Evolutionary conservation across 768 basidiomycete genomes (phyloP), one percentile per base, ranked within the genome.

Genomic region (Tulasnella calospora): DNA sequence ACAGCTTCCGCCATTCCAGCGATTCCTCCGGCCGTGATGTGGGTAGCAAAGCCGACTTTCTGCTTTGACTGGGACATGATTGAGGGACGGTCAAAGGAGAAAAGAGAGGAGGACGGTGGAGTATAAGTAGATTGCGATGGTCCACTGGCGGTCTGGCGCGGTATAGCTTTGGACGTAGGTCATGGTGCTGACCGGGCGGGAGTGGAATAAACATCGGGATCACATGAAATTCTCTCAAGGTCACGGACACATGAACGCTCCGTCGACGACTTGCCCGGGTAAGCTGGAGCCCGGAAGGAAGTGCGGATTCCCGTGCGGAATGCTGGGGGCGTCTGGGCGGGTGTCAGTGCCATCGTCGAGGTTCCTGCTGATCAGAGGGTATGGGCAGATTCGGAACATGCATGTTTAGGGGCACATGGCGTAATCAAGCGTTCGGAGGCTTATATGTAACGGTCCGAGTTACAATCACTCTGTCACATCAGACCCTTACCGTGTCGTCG

Each of bases 1-100:
- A 95, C 91, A 77, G 97, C 96, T 86, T 98, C 96, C 84, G 95
- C 94, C 71, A 92, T 92, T 69, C 97, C 97, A 35, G 96, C 97
- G 33, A 93, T 90, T 27, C 98, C 98, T 79, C 98, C 98, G 51
- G 97, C 98, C 38, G 92, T 92, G 83, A 98, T 90, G 84, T 99
- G 96, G 57, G 90, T 94, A 23, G 93, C 93, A 81, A 95, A 94
- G 44, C 92, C 91, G 13, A 94, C 91, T 27, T 92, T 71, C 27
- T 55, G 55, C 69, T 79, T 79, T 21, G 40, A 33, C 19, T 46
- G 36, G 0, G 74, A 75, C 74, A 57, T 47, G 23, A 2, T 15
- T 75, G 44, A n/a, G 23, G 55, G 38, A 51, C 27, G 69, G 33
- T n/a, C 41, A 35, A 36, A 21, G n/a, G 40, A 77, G 67, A 12